These are phyloP conservation scores for Epichloe scottii DNA, from an alignment of 2,329 filamentous ascomycete species.

Conservation along the genomic window DNA sequence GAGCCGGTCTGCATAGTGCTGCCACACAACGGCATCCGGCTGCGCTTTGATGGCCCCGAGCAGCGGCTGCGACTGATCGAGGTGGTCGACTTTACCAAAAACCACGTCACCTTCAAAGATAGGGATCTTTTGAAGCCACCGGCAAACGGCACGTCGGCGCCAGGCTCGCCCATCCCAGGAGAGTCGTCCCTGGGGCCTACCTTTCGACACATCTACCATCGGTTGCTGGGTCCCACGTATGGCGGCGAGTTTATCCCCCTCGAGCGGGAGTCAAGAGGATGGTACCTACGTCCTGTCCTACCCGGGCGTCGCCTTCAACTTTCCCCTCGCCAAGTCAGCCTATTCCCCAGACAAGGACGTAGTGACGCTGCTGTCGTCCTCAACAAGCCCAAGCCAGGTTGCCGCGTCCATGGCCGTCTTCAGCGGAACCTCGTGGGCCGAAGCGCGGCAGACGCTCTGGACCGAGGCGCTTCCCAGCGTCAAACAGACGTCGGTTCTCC, in stretches of 20 bases:
- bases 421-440: constrained; percentile 79
- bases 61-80: constrained; percentile 87
- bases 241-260: constrained; percentile 78
- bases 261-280: constrained; percentile 32
- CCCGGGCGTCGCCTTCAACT: constrained; percentile 86
- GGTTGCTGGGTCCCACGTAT: constrained; percentile 86
- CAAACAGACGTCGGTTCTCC: constrained; percentile 55
- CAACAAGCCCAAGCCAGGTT: constrained; percentile 59
- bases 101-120: constrained; percentile 66
- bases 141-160: constrained; percentile 23
- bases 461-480: constrained; percentile 61
- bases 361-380: constrained; percentile 71
- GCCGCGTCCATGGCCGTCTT: constrained; percentile 87
- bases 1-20: constrained; percentile 66
- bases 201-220: constrained; percentile 84
- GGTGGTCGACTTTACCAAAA: constrained; percentile 79
- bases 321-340: constrained; percentile 59
- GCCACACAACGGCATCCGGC: constrained; percentile 72
- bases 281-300: constrained; percentile 89
- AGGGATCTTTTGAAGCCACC: constrained; percentile 62
- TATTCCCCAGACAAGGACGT: constrained; percentile 73
- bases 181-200: constrained; percentile 46
- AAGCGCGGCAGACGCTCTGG: constrained; percentile 66
- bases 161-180: constrained; percentile 18
- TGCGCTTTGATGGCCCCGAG: constrained; percentile 88